These are phyloP conservation scores for Coemansia sp. DNA, from an alignment of 192 early-diverging fungal species.

Conservation along the genomic window DNA sequence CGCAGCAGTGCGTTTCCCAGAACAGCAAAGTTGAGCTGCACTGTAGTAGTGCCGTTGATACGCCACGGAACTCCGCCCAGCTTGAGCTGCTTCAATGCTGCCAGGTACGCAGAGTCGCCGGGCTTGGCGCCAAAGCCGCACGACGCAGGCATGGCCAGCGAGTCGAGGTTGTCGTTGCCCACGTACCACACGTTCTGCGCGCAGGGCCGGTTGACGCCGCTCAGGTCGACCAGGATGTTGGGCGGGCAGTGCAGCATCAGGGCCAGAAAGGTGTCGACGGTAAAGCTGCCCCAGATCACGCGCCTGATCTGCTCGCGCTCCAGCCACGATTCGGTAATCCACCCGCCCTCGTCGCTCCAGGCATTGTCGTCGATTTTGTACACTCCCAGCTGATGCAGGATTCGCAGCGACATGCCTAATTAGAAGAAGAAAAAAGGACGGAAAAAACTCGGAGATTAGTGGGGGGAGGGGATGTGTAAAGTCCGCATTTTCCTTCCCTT, in stretches of 20 bases:
- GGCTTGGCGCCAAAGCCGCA: constrained; percentile 8
- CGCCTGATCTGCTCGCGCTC: constrained; percentile 49
- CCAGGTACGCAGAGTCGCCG: constrained; percentile 38
- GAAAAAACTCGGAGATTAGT: constrained; percentile 4
- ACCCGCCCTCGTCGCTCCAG: constrained; percentile 29
- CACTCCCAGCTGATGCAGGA: constrained; percentile 42
- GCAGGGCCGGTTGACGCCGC: constrained; percentile 48
- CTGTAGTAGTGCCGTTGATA: constrained; percentile 30
- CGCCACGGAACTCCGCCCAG: constrained; percentile 29
- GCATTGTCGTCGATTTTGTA: constrained; percentile 40
- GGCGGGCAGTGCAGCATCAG: constrained; percentile 44
- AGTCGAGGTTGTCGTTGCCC: constrained; percentile 39
- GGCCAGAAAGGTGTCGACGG: constrained; percentile 41
- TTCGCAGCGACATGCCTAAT: constrained; percentile 36
- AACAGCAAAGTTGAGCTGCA: constrained; percentile 47
- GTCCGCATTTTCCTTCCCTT: background rate
- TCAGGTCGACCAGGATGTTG: constrained; percentile 36
- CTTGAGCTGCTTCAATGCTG: constrained; percentile 26
- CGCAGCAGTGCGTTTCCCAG: constrained; percentile 41
- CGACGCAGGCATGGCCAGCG: constrained; percentile 2
- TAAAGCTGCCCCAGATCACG: constrained; percentile 39
- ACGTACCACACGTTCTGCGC: constrained; percentile 45
- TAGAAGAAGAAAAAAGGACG: background rate
- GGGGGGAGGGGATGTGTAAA: background rate
- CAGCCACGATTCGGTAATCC: constrained; percentile 44